Conservation (phyloP, 768 basidiomycete genomes). For the Termitomyces sp. region DNA sequence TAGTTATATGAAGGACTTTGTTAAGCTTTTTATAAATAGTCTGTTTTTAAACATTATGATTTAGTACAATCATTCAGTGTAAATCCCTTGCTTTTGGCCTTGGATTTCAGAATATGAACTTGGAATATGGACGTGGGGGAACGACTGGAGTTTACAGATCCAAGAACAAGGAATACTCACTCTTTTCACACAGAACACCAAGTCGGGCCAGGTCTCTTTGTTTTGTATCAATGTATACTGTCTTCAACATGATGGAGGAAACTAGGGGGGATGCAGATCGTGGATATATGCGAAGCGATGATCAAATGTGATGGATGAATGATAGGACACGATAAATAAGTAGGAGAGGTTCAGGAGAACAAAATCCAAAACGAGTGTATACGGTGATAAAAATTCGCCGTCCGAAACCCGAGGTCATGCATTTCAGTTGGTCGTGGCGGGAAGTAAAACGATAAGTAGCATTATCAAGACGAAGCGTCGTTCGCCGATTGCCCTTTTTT, state of each 20-base stretch:
- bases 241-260: not conserved
- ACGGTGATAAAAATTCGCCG: not conserved
- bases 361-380: not conserved
- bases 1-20: too few relatives aligned
- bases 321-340: not conserved
- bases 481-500: slow-evolving; percentile 33
- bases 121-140: not conserved
- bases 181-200: not conserved
- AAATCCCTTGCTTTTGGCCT: not conserved
- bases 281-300: not conserved
- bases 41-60: not conserved
- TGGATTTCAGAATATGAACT: not conserved
- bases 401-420: not conserved
- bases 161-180: not conserved
- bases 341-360: not conserved
- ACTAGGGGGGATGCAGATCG: not conserved
- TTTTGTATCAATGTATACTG: not conserved
- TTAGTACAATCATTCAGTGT: not conserved
- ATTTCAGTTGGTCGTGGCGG: not conserved
- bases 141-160: not conserved
- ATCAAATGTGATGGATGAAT: not conserved
- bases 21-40: not conserved
- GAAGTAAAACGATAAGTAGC: not conserved
- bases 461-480: not conserved
- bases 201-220: not conserved